phyloP scores from a whole-genome alignment of 1,284 basidiomycete species.

The Uromyces viciae-fabae region DNA sequence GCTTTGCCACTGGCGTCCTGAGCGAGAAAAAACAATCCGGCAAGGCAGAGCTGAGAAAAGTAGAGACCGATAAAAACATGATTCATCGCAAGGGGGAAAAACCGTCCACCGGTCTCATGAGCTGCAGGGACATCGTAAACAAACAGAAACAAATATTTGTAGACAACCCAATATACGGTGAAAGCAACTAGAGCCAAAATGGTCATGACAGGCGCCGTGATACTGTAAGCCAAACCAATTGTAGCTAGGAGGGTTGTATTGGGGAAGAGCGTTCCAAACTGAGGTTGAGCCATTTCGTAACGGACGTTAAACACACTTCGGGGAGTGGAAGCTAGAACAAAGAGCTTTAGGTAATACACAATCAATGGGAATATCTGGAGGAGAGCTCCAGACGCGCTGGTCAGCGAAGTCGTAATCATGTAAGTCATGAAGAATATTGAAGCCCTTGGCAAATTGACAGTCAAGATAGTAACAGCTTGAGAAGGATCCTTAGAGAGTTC shows the following conservation, averaged over 20 bases:
- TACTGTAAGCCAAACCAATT: conserved; percentile 65
- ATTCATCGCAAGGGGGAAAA: conserved; percentile 90
- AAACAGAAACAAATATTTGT: conserved; percentile 63
- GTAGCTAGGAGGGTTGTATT: conserved; percentile 41
- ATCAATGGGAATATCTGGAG: conserved; percentile 60
- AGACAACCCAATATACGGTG: conserved; percentile 75
- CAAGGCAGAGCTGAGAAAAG: conserved; percentile 71
- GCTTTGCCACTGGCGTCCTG: background rate
- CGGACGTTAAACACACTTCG: conserved; percentile 74
- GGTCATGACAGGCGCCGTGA: conserved; percentile 91
- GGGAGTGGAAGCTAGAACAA: conserved; percentile 86
- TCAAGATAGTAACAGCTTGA: conserved; percentile 66
- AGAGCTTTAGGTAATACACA: conserved; percentile 79
- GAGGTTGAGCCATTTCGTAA: conserved; percentile 64
- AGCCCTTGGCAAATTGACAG: conserved; percentile 71
- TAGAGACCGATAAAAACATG: conserved; percentile 93
- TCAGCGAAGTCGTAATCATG: conserved; percentile 58
- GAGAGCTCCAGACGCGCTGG: conserved; percentile 73
- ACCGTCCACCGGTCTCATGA: conserved; percentile 84
- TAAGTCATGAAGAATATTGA: conserved; percentile 93
- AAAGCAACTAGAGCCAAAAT: conserved; percentile 80
- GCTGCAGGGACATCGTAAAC: conserved; percentile 67
- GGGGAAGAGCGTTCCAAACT: conserved; percentile 72
- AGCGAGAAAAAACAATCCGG: conserved; percentile 36
- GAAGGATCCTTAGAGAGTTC: conserved; percentile 64